Evolutionary conservation across 2,329 filamentous ascomycete species (phyloP), one percentile per base, ranked within the genome.

Genomic region (Pyricularia sp.): DNA sequence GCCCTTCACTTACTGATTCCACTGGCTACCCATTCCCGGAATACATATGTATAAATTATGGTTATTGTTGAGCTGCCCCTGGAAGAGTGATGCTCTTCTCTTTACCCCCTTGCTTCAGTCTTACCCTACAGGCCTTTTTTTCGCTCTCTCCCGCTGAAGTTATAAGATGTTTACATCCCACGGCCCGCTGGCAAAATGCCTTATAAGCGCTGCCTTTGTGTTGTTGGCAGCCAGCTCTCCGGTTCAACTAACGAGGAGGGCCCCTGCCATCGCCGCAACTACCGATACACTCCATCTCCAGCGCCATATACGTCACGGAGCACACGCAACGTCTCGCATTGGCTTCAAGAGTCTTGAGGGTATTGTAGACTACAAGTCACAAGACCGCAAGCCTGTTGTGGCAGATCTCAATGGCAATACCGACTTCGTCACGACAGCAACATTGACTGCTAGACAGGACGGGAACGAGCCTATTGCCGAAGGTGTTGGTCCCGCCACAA

Each of bases 201-300:
- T 68, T 12, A 30, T 66, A 30, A 65, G 66, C 65, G 63, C 59
- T 22, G 65, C 65, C 19, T 62, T 65, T 19, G 62, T 49, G 10
- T 59, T 33, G 28, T 40, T 16, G 64, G 63, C 22, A 53, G 62
- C 49, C 62, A 65, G 4, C 62, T 30, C 62, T 55, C 62, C 26
- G 24, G 35, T 22, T 65, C 64, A 1, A 64, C 59, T 55, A 33
- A 40, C 60, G 30, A 60, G 64, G 10, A 63, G 66, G 2, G 64
- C 66, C 4, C 65, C 65, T 24, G 67, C 67, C 8, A 55, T 66
- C 8, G 67, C 66, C 2, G 61, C 65, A 19, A 55, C 61, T 30
- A 19, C 64, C 12, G 60, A 68, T 35, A 66, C 65, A 22, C 63
- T 67, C 35, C 60, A 55, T 7, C 66, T 68, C 24, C 24, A 60